Base-by-base conservation (phyloP, 345 rosid genomes). In the rapeseed (Brassica napus) region DNA sequence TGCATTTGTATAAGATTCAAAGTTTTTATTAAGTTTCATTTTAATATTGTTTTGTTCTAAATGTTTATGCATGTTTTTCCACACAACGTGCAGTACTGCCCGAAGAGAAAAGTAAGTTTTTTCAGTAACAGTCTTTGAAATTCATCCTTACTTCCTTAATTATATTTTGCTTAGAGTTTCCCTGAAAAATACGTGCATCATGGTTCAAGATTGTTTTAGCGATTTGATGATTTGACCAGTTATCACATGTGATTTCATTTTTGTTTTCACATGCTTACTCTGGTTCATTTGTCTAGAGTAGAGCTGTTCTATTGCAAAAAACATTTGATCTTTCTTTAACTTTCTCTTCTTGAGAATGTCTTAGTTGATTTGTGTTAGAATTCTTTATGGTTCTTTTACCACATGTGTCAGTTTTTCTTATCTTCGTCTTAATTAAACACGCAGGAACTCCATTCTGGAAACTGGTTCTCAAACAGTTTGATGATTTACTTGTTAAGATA, bases 381-480 rank as follows among this genome's bases (percentile, higher is more conserved):
- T 37, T 61, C 31, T 55, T 49, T 68, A 61, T 67, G 65, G 44
- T 28, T 58, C 47, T 65, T 72, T 68, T 65, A 35, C 21, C 24
- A 52, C 23, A 49, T 16, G 59, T 60, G 57, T 32, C 77, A 47
- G 0, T 78, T 67, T 63, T 69, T 8, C 26, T 70, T 32, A 34
- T 57, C 61, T 58, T 79, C 34, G 71, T 21, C 44, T 79, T 73
- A 72, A 73, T 64, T 81, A 72, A 47, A 47, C 30, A 75, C 78
- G 83, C 92, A 93, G 99, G 98, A 84, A 87, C 93, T 83, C 87
- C 97, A 49, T 93, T 95, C 83, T 95, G 99, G 99, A 95, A 89
- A 84, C 82, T 95, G 85, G 97, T 95, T 81, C 83, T 95, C 84
- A 93, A 93, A 84, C 99, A 95, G 81, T 93, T 95, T 55, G 94